A percentile compares a stretch with the other conserved stretches of the same genome.
These are phyloP conservation scores for Hericium coralloides DNA, from an alignment of 768 basidiomycete species.

Conservation along the genomic window DNA sequence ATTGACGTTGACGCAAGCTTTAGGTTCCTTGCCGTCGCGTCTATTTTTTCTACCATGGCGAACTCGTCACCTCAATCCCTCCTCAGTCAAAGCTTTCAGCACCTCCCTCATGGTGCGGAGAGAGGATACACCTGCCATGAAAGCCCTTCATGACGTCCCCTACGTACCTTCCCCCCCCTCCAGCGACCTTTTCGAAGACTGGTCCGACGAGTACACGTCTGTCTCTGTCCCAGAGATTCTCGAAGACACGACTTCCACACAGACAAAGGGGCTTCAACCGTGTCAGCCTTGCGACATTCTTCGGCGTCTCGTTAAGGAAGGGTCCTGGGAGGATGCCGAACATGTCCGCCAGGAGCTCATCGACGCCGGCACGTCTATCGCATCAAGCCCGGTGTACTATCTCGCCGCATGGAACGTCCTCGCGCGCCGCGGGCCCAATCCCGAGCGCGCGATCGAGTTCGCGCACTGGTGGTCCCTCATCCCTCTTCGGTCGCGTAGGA, in stretches of 20 bases:
- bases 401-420: slow-evolving; percentile 28
- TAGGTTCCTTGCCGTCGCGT: slow-evolving; percentile 2
- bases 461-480: slow-evolving; percentile 35
- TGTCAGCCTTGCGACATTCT: slow-evolving; percentile 16
- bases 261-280: background rate
- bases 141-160: slow-evolving; percentile 26
- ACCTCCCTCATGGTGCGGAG: slow-evolving; percentile 9
- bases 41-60: slow-evolving; percentile 1
- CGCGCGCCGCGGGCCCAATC: slow-evolving; percentile 4
- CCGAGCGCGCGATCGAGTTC: slow-evolving; percentile 18
- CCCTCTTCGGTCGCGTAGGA: slow-evolving; percentile 16
- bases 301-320: slow-evolving; percentile 20
- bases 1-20: slow-evolving; percentile 1
- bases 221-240: background rate
- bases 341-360: slow-evolving; percentile 32
- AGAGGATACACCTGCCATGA: slow-evolving; percentile 26
- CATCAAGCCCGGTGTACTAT: slow-evolving; percentile 27
- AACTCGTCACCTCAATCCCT: background rate
- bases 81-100: slow-evolving; percentile 15
- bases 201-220: slow-evolving; percentile 24
- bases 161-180: slow-evolving; percentile 25
- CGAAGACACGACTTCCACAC: slow-evolving; percentile 6
- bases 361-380: slow-evolving; percentile 28
- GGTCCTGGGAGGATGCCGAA: slow-evolving; percentile 25
- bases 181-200: slow-evolving; percentile 27